Evolutionary conservation across 345 rosid genomes (phyloP).

Genomic region (Microcos paniculata): DNA sequence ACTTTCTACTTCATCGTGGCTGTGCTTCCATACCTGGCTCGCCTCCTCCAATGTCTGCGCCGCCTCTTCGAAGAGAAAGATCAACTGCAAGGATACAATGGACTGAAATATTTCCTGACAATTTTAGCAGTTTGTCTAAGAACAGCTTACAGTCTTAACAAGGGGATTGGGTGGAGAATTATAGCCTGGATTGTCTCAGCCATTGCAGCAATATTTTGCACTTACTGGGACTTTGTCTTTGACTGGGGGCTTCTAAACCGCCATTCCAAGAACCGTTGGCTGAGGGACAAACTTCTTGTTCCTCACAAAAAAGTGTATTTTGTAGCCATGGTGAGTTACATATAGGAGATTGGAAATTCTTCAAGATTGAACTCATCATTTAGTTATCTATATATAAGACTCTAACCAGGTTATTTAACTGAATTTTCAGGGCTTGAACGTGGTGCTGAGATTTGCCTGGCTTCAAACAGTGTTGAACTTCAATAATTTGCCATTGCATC

Average conservation of each 20-base stretch:
- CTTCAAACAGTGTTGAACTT: constrained; percentile 53
- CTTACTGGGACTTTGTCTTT: constrained; percentile 67
- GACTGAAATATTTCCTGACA: constrained; percentile 56
- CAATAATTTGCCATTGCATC: constrained; percentile 29
- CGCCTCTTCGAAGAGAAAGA: constrained; percentile 63
- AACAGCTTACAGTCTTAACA: constrained; percentile 45
- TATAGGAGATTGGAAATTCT: not conserved
- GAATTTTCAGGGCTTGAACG: constrained; percentile 44
- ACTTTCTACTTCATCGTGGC: constrained; percentile 58
- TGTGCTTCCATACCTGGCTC: constrained; percentile 40
- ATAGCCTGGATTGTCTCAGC: constrained; percentile 51
- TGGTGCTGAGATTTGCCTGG: constrained; percentile 68
- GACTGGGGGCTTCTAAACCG: constrained; percentile 76
- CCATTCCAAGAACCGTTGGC: constrained; percentile 47
- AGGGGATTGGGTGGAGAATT: constrained; percentile 36
- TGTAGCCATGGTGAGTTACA: constrained; percentile 49
- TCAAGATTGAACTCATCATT: not conserved
- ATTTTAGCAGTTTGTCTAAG: constrained; percentile 58
- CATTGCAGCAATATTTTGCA: constrained; percentile 42
- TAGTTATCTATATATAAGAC: not conserved
- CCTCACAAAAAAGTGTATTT: constrained; percentile 49
- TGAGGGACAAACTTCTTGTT: constrained; percentile 71
- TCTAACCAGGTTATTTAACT: not conserved
- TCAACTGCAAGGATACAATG: constrained; percentile 54
- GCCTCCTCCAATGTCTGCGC: constrained; percentile 46